Percentiles rank a stretch among this genome's conserved stretches.
These are phyloP conservation scores for Venturia pyrina DNA, from an alignment of 2,329 filamentous ascomycete genomes.

Conservation along the genomic window DNA sequence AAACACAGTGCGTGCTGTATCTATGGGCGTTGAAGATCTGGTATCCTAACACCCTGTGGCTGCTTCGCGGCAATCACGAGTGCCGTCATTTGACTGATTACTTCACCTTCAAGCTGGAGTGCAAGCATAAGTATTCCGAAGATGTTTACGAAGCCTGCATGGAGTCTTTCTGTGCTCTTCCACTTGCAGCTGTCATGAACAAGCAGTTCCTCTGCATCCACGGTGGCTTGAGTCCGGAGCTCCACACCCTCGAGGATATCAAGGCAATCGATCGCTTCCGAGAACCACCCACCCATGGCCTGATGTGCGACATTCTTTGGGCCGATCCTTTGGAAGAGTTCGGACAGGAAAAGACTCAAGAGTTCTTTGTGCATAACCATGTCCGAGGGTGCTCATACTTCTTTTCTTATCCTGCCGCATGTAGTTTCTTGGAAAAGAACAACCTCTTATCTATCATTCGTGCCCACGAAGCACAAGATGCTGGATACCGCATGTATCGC, in stretches of 20 bases:
- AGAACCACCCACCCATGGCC: slow-evolving; percentile 89
- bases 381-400: slow-evolving; percentile 98
- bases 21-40: slow-evolving; percentile 98
- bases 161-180: slow-evolving; percentile 92
- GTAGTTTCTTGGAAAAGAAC: slow-evolving; percentile 97
- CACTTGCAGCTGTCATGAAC: slow-evolving; percentile 96
- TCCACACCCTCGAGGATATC: slow-evolving; percentile 91
- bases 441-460: slow-evolving; percentile 94
- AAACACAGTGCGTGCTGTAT: slow-evolving; percentile 72
- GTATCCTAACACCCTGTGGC: slow-evolving; percentile 95
- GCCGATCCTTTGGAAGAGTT: slow-evolving; percentile 97
- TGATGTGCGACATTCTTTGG: slow-evolving; percentile 99
- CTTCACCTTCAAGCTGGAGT: slow-evolving; percentile 99
- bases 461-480: slow-evolving; percentile 96
- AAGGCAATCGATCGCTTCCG: slow-evolving; percentile 94
- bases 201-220: slow-evolving; percentile 99
- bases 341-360: slow-evolving; percentile 94
- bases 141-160: slow-evolving; percentile 94
- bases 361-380: slow-evolving; percentile 97
- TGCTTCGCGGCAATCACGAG: slow-evolving; percentile 95
- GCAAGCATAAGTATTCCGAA: slow-evolving; percentile 99
- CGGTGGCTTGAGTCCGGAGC: slow-evolving; percentile 86
- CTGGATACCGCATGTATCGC: slow-evolving; percentile 97
- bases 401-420: slow-evolving; percentile 96
- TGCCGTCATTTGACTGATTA: slow-evolving; percentile 98